These are phyloP conservation scores for Luzula sylvatica DNA, from an alignment of 176 grass and related monocot genomes.

Conservation along the genomic window DNA sequence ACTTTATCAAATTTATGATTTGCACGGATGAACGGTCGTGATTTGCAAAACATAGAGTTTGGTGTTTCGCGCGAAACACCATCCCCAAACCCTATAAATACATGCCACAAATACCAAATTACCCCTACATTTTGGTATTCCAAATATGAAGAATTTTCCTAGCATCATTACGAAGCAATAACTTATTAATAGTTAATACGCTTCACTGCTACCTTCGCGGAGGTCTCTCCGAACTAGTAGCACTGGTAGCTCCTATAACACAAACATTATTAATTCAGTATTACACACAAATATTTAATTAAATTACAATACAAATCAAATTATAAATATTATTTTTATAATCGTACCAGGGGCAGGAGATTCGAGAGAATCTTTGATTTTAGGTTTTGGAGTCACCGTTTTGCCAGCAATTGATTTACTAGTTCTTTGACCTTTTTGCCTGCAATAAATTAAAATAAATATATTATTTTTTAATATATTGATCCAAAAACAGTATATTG, in stretches of 20 bases:
- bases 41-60: too few species aligned
- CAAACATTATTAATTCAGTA: too few species aligned
- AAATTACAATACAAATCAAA: too few species aligned
- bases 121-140: background rate
- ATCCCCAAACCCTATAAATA: background rate
- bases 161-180: background rate
- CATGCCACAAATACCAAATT: background rate
- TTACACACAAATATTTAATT: background rate
- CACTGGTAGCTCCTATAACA: conserved; percentile 20
- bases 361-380: conserved; percentile 45
- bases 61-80: too few species aligned
- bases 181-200: background rate
- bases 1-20: too few species aligned
- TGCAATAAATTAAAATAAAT: conserved; percentile 37
- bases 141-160: conserved; percentile 1
- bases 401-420: conserved; percentile 48
- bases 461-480: too few species aligned
- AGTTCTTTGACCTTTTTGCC: conserved; percentile 51
- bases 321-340: background rate
- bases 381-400: conserved; percentile 33
- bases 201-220: conserved; percentile 28
- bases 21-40: too few species aligned
- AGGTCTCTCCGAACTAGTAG: conserved; percentile 24
- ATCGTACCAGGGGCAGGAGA: background rate
- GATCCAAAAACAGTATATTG: too few species aligned